Evolutionary conservation across 257 asterid genomes (phyloP).

Genomic region (Capsicum baccatum): DNA sequence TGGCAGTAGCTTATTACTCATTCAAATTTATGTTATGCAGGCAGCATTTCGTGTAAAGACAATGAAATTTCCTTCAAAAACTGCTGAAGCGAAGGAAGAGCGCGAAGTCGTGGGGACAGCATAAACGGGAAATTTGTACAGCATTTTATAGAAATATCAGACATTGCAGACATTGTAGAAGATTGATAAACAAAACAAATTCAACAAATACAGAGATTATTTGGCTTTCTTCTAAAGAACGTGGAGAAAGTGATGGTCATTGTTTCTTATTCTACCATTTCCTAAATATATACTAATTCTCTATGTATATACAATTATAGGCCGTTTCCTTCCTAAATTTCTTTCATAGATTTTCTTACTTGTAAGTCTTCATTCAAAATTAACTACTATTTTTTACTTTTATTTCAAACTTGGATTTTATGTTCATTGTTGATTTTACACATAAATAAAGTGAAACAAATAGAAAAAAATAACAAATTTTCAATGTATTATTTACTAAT

Average conservation of each 20-base stretch:
- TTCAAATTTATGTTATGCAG: constrained; percentile 41
- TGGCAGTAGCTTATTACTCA: background rate
- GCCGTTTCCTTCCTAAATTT: background rate
- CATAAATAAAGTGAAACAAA: too few species aligned
- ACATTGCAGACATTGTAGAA: constrained; percentile 31
- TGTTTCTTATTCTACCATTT: background rate
- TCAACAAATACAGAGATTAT: background rate
- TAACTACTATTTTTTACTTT: background rate
- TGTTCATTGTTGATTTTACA: too few species aligned
- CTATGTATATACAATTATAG: background rate
- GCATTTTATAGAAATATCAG: constrained; percentile 39
- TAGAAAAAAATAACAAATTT: too few species aligned
- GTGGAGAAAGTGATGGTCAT: constrained; percentile 7
- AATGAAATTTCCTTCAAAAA: constrained; percentile 55
- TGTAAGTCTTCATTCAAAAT: background rate
- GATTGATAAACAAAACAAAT: background rate
- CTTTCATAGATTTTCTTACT: background rate
- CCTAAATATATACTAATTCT: background rate
- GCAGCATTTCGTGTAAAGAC: constrained; percentile 74
- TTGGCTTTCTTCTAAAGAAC: background rate
- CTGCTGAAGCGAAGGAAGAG: constrained; percentile 34
- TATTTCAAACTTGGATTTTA: background rate
- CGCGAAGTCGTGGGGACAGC: constrained; percentile 50
- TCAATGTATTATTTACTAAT: too few species aligned
- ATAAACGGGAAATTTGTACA: constrained; percentile 44